These are phyloP conservation scores for Trifolium pratense DNA, from an alignment of 306 rosid species.

Conservation along the genomic window DNA sequence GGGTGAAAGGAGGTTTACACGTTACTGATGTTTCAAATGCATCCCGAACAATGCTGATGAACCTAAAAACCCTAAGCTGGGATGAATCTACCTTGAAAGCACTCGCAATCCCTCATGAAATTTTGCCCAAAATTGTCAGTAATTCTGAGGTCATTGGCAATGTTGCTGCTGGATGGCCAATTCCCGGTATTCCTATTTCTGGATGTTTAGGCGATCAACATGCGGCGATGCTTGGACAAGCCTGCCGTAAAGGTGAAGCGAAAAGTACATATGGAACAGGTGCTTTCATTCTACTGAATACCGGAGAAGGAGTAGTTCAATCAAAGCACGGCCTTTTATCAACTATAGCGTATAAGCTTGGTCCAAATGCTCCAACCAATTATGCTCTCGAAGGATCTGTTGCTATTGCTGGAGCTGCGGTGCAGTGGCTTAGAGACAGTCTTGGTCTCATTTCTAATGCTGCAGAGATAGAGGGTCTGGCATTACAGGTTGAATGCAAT, in stretches of 20 bases:
- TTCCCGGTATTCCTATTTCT: conserved; percentile 73
- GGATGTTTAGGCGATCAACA: conserved; percentile 97
- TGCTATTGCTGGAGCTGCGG: conserved; percentile 98
- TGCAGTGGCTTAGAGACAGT: conserved; percentile 92
- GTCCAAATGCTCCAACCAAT: conserved; percentile 61
- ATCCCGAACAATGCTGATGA: conserved; percentile 89
- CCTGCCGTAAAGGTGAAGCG: conserved; percentile 81
- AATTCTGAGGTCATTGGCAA: conserved; percentile 84
- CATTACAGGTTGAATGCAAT: conserved; percentile 61
- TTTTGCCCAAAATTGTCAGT: conserved; percentile 81
- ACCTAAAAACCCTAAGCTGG: conserved; percentile 80
- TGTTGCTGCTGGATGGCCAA: conserved; percentile 68
- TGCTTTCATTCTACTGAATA: conserved; percentile 87
- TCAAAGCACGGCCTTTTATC: conserved; percentile 82
- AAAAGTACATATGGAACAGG: conserved; percentile 95
- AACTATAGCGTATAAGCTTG: conserved; percentile 86
- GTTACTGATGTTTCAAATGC: conserved; percentile 92
- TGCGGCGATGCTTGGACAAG: conserved; percentile 91
- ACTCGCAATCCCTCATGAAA: conserved; percentile 57
- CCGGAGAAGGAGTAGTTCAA: conserved; percentile 62
- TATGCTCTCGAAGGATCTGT: conserved; percentile 97
- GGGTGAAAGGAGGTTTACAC: conserved; percentile 73
- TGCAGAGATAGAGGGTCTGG: conserved; percentile 69
- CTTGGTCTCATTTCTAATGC: conserved; percentile 75
- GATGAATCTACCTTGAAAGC: conserved; percentile 61